A percentile compares a stretch with the other conserved stretches of the same genome.
phyloP scores from a whole-genome alignment of 768 basidiomycete species.

The Hebeloma cylindrosporum region DNA sequence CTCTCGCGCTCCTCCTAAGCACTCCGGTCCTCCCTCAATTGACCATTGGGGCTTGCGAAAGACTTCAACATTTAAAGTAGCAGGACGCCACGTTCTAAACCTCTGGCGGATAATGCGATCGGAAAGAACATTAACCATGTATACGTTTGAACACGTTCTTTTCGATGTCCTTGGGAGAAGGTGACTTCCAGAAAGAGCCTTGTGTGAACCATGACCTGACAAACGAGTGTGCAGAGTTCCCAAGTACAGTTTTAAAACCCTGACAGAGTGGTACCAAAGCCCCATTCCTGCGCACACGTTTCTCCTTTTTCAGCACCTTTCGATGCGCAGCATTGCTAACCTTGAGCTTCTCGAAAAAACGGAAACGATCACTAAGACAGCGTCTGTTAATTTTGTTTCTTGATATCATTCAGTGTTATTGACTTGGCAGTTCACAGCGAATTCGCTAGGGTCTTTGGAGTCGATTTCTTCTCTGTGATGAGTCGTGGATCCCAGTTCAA shows the following conservation, averaged over 20 bases:
- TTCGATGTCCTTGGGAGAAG: slow-evolving; percentile 78
- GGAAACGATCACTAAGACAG: slow-evolving; percentile 85
- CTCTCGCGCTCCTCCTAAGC: slow-evolving; percentile 65
- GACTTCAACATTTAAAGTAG: slow-evolving; percentile 79
- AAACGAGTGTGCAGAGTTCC: slow-evolving; percentile 56
- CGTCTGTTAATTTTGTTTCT: slow-evolving; percentile 50
- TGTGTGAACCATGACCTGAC: neutral
- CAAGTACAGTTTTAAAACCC: slow-evolving; percentile 59
- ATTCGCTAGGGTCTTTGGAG: slow-evolving; percentile 95
- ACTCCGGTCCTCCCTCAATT: slow-evolving; percentile 27
- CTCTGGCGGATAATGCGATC: slow-evolving; percentile 90
- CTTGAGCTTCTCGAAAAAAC: slow-evolving; percentile 79
- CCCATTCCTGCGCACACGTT: slow-evolving; percentile 52
- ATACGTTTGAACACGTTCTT: slow-evolving; percentile 88
- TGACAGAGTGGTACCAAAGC: slow-evolving; percentile 72
- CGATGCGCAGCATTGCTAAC: slow-evolving; percentile 62
- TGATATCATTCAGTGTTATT: neutral
- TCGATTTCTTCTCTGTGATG: slow-evolving; percentile 95
- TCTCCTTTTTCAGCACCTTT: slow-evolving; percentile 61
- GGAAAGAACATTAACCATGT: slow-evolving; percentile 73
- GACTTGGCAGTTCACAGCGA: slow-evolving; percentile 54
- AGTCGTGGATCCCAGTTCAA: slow-evolving; percentile 97
- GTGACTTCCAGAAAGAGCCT: no score
- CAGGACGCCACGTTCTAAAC: slow-evolving; percentile 90
- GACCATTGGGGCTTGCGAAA: slow-evolving; percentile 75